Base-by-base conservation (phyloP, 495 filamentous ascomycete genomes). In the Xanthoparmelia taractica region DNA sequence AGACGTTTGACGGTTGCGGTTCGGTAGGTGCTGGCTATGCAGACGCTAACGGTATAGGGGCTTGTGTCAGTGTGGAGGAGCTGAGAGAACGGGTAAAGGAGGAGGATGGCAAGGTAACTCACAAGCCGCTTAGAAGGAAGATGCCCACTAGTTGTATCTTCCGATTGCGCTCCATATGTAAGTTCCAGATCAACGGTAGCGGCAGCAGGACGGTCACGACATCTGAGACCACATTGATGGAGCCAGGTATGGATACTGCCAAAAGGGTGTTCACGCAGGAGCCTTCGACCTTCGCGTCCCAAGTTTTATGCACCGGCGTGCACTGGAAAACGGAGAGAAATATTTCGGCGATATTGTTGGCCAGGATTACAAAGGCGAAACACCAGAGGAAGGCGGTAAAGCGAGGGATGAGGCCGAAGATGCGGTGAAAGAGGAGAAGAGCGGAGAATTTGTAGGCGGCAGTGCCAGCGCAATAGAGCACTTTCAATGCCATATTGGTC, bases 241-340 rank as follows among this genome's bases (percentile, higher is more conserved):
- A 8, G 3, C 47, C 25, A 27, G 15, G 6, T 27, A 50, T 7
- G 3, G 25, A 50, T 8, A 63, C 69, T 0, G 70, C 70, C 0
- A 68, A 61, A 2, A 61, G 63, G 8, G 67, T 66, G 64, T 73
- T 54, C 56, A 74, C 69, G 60, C 73, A 73, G 12, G 63, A 45
- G 1, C 72, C 72, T 20, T 54, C 23, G 20, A 55, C 47, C 8
- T 33, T 20, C 15, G 48, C n/a, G 8, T 61, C 65, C 56, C 63
- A 65, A 34, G 57, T 47, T 33, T 60, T 65, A 43, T 54, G 63
- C 45, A 59, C 48, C 8, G 63, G 63, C 23, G 43, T 54, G 33
- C 63, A 65, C 38, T 59, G 56, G 8, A 65, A 58, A 43, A 58
- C 41, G n/a, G 56, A 59, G n/a, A 65, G 50, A 31, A 65, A 41